Conservation (phyloP, 2,329 filamentous ascomycete genomes). For the Xylaria hypoxylon region DNA sequence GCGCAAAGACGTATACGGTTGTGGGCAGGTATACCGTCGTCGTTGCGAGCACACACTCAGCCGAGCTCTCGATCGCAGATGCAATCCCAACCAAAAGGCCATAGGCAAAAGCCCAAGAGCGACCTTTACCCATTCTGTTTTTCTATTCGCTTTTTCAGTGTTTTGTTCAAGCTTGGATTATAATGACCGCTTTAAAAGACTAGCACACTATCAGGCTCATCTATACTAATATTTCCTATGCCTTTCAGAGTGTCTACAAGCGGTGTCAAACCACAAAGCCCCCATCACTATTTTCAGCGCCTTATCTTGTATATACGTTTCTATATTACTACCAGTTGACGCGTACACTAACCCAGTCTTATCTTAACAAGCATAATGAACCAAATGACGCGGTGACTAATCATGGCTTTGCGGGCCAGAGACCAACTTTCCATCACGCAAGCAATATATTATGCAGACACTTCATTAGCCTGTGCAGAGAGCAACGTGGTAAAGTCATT, state of each 20-base stretch:
- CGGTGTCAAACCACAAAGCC: background rate
- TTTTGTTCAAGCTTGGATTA: background rate
- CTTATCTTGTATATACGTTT: conserved; percentile 15
- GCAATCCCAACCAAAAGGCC: conserved; percentile 37
- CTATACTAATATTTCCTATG: background rate
- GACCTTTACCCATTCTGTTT: conserved; percentile 40
- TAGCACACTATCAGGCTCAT: background rate
- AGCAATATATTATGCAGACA: conserved; percentile 36
- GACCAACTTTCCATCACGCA: conserved; percentile 19
- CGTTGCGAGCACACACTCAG: conserved; percentile 41
- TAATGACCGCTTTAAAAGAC: conserved; percentile 5
- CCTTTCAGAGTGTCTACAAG: background rate
- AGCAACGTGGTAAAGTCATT: conserved; percentile 15
- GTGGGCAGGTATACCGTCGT: conserved; percentile 47
- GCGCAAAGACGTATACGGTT: conserved; percentile 44
- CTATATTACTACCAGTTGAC: conserved; percentile 11
- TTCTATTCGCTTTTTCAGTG: background rate
- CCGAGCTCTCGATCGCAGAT: conserved; percentile 37
- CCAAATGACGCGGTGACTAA: conserved; percentile 16
- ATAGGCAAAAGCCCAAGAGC: conserved; percentile 41
- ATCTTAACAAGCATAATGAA: conserved; percentile 25
- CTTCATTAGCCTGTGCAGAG: conserved; percentile 38
- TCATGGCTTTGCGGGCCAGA: conserved; percentile 14
- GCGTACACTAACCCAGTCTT: conserved; percentile 21
- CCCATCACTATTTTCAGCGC: background rate